A percentile compares a stretch with the other conserved stretches of the same genome.
Evolutionary conservation across 805 yeast genomes (phyloP).

Genomic region (Pichia nakasei): DNA sequence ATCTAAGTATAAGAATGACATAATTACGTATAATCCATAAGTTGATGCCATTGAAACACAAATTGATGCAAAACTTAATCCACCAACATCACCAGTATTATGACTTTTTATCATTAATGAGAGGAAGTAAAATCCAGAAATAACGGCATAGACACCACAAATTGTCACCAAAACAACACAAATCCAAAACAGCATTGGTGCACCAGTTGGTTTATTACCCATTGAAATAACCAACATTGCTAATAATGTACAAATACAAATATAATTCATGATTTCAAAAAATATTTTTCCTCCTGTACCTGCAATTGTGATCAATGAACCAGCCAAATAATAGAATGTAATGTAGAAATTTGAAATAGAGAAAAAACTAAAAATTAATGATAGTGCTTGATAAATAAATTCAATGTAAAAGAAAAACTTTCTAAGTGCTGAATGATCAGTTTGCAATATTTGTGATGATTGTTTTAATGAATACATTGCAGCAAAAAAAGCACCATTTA

Average conservation of each 20-base stretch:
- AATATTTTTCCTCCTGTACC: slow-evolving; percentile 72
- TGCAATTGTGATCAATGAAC: slow-evolving; percentile 60
- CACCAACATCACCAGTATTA: slow-evolving; percentile 30
- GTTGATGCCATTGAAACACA: slow-evolving; percentile 83
- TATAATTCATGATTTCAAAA: slow-evolving; percentile 78
- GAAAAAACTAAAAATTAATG: slow-evolving; percentile 81
- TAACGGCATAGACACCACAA: slow-evolving; percentile 73
- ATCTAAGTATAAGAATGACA: slow-evolving; percentile 80
- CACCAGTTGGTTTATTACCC: slow-evolving; percentile 98
- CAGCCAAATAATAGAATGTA: slow-evolving; percentile 88
- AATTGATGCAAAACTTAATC: slow-evolving; percentile 55
- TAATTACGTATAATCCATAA: slow-evolving; percentile 76
- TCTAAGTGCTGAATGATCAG: slow-evolving; percentile 75
- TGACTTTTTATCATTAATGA: slow-evolving; percentile 41
- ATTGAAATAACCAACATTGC: slow-evolving; percentile 88
- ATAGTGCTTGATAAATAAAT: slow-evolving; percentile 77
- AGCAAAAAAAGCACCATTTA: slow-evolving; percentile 96
- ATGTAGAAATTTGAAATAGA: slow-evolving; percentile 86
- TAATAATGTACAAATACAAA: slow-evolving; percentile 72
- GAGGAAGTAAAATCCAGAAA: slow-evolving; percentile 78
- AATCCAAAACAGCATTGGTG: slow-evolving; percentile 63
- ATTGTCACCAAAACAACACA: slow-evolving; percentile 66
- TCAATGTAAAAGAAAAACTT: slow-evolving; percentile 79
- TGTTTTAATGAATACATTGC: slow-evolving; percentile 84
- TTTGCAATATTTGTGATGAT: slow-evolving; percentile 80